Base-by-base conservation (phyloP, 495 filamentous ascomycete genomes). In the Umbilicaria muhlenbergii region DNA sequence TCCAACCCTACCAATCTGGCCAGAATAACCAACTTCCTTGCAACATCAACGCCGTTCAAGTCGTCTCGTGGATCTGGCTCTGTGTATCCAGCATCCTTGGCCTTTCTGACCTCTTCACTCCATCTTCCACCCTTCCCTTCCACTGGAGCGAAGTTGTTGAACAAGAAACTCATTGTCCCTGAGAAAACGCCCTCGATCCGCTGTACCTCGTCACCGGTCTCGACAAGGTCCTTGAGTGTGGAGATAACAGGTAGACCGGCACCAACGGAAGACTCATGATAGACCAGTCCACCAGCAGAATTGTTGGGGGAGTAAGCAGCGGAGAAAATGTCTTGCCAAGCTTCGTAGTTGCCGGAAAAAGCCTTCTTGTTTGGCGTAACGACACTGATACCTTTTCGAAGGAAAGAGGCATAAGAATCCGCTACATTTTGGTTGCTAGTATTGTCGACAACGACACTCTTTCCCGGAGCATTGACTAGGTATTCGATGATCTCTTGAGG, bases 321-420 rank as follows among this genome's bases (percentile, higher is more conserved):
- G 14, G 65, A 55, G 57, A 89, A 86, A 54, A 95, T 94, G 38
- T 76, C 71, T 48, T 82, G 67, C 85, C 87, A 98, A 38, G 93
- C 65, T 43, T 71, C 63, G 42, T 82, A 71, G 31, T 71, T 73
- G 32, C 76, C 73, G 3, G 83, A 89, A 62, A 98, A 96, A 4
- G 81, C 89, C 62, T 96, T 95, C 68, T 98, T 98, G 70, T 94
- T 98, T 12, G 91, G 87, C 0, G 91, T 96, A 31, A 94, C 86
- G 58, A 96, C 74, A 51, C 73, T 83, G 63, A 98, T 80, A 11
- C 88, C 89, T 28, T 73, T 67, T 44, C 68, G 66, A 45, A 98
- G 71, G 58, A 89, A 81, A 15, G 65, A 49, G 2, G 89, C 86
- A 62, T 98, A 96, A 13, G 69, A 57, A 44, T 77, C 66, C 2